Evolutionary conservation across 768 basidiomycete genomes (phyloP), one percentile per base, ranked within the genome.

Genomic region (Kwoniella sp.): DNA sequence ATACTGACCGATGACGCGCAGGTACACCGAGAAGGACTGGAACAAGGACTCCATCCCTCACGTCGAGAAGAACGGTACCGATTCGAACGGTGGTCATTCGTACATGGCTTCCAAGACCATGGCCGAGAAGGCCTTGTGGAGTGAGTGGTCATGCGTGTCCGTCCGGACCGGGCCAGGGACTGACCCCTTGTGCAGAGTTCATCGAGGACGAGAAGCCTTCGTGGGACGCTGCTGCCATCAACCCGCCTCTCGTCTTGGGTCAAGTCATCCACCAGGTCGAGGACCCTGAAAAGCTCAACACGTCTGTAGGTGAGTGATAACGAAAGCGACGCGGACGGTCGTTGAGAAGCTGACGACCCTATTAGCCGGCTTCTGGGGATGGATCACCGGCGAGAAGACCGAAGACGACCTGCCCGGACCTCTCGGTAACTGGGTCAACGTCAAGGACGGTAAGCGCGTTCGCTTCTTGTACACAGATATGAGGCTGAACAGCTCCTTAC

Each of bases 181-280:
- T n/a, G n/a, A n/a, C n/a, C n/a, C n/a, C n/a, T n/a, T n/a, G n/a
- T n/a, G n/a, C n/a, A n/a, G n/a, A 73, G 39, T 70, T 64, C 48
- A 49, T 70, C 46, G 57, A 67, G n/a, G 62, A 73, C 9, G 62
- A 73, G 54, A 64, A 71, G 32, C 69, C 67, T 15, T 46, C 65
- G 14, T 73, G 54, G 37, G 71, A 73, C 37, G 63, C 61, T 12
- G 67, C 55, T 11, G 62, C 65, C 9, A 71, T 73, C 59, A 69
- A 68, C 59, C 71, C 71, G 14, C 67, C 71, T 39, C 41, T 71
- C 38, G 65, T 76, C 27, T 66, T 71, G 23, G 76, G 75, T 14
- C 75, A 74, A 2, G 63, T 76, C 45, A 68, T 77, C 27, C 78
- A 79, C 57, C 73, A 77, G 40, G 71, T 75, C 39, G 63, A 66